Percentiles rank a stretch among this genome's conserved stretches.
These are phyloP conservation scores for Dunaliella primolecta DNA, from an alignment of 139 green algal species.

Conservation along the genomic window DNA sequence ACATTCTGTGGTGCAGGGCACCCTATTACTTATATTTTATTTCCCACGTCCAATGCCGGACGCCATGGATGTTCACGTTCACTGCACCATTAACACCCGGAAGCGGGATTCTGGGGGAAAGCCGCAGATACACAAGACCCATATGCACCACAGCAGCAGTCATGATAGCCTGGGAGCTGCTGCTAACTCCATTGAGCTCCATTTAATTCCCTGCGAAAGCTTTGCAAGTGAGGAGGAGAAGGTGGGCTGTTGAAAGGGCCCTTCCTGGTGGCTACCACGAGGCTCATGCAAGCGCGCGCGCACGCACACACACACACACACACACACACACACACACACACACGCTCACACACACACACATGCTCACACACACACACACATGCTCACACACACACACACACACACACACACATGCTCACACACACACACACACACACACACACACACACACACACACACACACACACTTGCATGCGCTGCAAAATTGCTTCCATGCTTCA, in stretches of 20 bases:
- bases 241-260: neutral
- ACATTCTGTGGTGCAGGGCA: too few species aligned
- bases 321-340: neutral
- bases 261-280: neutral
- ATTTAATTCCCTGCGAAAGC: neutral
- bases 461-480: neutral
- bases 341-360: neutral
- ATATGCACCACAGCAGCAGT: too few species aligned
- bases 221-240: neutral
- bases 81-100: too few species aligned
- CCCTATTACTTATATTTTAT: too few species aligned
- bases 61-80: too few species aligned
- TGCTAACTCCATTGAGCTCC: neutral
- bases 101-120: neutral
- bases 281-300: neutral
- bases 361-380: neutral
- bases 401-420: neutral
- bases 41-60: too few species aligned
- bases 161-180: too few species aligned
- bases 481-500: neutral
- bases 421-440: neutral
- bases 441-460: neutral
- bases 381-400: neutral
- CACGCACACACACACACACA: neutral
- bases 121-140: neutral